Evolutionary conservation across 306 rosid species (phyloP).

Genomic region (Castanea mollissima): DNA sequence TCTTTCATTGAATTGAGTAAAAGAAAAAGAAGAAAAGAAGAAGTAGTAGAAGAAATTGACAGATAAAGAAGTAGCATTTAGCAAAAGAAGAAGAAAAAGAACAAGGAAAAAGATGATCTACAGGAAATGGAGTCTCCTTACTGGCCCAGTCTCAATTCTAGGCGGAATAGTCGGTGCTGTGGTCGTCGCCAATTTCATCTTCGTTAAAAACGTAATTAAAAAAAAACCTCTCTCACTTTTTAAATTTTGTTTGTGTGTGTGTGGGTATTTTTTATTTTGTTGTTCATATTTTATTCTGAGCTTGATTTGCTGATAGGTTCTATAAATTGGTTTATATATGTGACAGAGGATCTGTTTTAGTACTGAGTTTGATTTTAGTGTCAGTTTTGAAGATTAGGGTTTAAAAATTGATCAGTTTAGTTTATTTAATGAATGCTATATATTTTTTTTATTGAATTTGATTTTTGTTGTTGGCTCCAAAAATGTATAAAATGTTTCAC

Average conservation of each 20-base stretch:
- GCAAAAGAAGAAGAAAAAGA: too few species aligned
- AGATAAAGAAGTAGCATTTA: too few species aligned
- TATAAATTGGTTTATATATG: neutral
- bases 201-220: conserved; percentile 43
- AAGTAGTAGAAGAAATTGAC: too few species aligned
- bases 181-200: conserved; percentile 43
- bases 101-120: conserved; percentile 56
- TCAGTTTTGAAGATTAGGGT: neutral
- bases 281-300: neutral
- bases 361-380: neutral
- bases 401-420: neutral
- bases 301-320: neutral
- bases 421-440: neutral
- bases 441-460: neutral
- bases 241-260: neutral
- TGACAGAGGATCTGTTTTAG: neutral
- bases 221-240: neutral
- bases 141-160: conserved; percentile 49
- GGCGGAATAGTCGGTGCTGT: conserved; percentile 67
- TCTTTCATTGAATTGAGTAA: too few species aligned
- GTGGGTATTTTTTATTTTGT: neutral
- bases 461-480: neutral
- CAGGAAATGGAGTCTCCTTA: conserved; percentile 92
- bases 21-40: too few species aligned
- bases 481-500: neutral